Percentiles rank a stretch among this genome's conserved stretches.
phyloP scores from a whole-genome alignment of 768 basidiomycete species.

The Boletus eberwhitei region DNA sequence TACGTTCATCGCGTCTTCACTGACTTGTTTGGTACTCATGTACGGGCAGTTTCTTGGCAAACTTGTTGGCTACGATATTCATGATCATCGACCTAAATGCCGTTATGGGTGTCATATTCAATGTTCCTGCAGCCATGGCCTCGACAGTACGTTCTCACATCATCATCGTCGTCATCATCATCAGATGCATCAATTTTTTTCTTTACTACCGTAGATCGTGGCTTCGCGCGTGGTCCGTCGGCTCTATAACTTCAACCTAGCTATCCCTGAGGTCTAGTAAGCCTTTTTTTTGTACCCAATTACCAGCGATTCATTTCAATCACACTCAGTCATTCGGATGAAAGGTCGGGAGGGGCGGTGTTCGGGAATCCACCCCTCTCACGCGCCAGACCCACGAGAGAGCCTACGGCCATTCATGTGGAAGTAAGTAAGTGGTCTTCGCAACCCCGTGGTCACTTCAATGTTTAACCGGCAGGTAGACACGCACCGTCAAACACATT shows the following conservation, averaged over 20 bases:
- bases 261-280: constrained; percentile 30
- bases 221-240: constrained; percentile 60
- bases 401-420: constrained; percentile 29
- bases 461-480: constrained; percentile 23
- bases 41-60: constrained; percentile 37
- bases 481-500: constrained; percentile 26
- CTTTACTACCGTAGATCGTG: constrained; percentile 41
- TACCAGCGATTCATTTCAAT: not conserved
- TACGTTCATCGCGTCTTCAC: constrained; percentile 30
- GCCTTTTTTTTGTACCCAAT: not conserved
- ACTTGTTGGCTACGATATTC: constrained; percentile 48
- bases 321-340: constrained; percentile 16
- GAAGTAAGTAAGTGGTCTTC: constrained; percentile 26
- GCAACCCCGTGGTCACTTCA: not conserved
- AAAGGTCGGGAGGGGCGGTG: constrained; percentile 17
- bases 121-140: constrained; percentile 58
- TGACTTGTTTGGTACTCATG: constrained; percentile 27
- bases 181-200: not conserved
- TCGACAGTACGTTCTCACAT: constrained; percentile 40
- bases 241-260: constrained; percentile 45
- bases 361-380: constrained; percentile 16
- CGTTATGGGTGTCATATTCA: constrained; percentile 65
- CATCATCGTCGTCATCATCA: not conserved
- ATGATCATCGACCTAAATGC: constrained; percentile 64
- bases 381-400: constrained; percentile 16